Base-by-base conservation (phyloP, 305 asterid genomes). In the Solanum aculeatissimum region DNA sequence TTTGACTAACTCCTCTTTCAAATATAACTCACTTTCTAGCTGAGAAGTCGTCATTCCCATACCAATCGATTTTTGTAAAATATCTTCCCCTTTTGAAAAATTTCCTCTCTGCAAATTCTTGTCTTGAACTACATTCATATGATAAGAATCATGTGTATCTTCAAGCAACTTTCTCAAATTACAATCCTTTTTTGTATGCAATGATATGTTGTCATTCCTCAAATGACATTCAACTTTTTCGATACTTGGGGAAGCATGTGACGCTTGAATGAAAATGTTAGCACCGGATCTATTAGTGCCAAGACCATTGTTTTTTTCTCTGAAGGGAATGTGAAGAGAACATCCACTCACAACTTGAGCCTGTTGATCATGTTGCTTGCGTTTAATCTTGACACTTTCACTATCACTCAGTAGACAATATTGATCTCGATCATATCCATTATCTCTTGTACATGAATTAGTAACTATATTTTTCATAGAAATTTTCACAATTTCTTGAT, bases 1-100 rank as follows among this genome's bases (percentile, higher is more conserved):
- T 42, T 77, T 84, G 81, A 81, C 85, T 69, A 84, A 77, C 60
- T 82, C 86, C 16, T 27, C 80, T 71, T 66, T 65, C 29, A 51
- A 23, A 29, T 84, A 79, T 70, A 4, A 35, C 29, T 78, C 84
- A 35, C 82, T 35, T 21, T 85, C 72, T 43, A 55, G 2, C 40
- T 42, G 81, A 27, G 11, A 18, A 32, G 80, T 62, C 32, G n/a
- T 69, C 51, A 35, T 65, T 35, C 19, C 38, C 12, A 38, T 16
- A 54, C 55, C 74, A 40, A 35, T 80, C 35, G 62, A 40, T 14
- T 55, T 9, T 9, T 49, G 43, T 45, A 68, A 74, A 27, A 32
- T 27, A 18, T 40, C 47, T n/a, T 83, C 72, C 68, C 40, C 27
- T 21, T 84, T 84, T 23, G 43, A 74, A 68, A 74, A 45, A 57